These are phyloP conservation scores for Saturnispora halmiae DNA, from an alignment of 805 yeast genomes.

Conservation along the genomic window DNA sequence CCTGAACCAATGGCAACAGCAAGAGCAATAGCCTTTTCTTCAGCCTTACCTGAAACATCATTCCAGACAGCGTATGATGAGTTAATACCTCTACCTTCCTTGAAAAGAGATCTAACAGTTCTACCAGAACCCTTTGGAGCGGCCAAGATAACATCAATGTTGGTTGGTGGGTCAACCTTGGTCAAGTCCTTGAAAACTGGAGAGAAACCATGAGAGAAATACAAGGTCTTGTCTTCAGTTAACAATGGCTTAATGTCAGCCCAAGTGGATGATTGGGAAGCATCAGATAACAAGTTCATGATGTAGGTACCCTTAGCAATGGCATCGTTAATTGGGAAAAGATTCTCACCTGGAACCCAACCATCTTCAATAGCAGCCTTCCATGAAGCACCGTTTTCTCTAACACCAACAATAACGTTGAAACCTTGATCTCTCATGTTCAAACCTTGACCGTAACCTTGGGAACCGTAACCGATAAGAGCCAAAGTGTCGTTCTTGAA, in stretches of 20 bases:
- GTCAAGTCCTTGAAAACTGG: constrained; percentile 98
- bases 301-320: constrained; percentile 83
- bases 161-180: constrained; percentile 88
- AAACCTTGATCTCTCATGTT: constrained; percentile 98
- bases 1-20: constrained; percentile 99
- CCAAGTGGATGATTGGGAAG: constrained; percentile 99
- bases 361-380: constrained; percentile 99
- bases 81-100: constrained; percentile 99
- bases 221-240: constrained; percentile 94
- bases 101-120: constrained; percentile 97
- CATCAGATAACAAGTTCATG: constrained; percentile 98
- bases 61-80: constrained; percentile 99
- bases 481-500: constrained; percentile 98
- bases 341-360: constrained; percentile 99
- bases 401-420: constrained; percentile 95
- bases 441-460: constrained; percentile 99
- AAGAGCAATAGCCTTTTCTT: constrained; percentile 96
- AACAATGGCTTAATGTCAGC: constrained; percentile 72
- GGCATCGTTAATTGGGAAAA: constrained; percentile 93
- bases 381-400: constrained; percentile 99
- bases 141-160: constrained; percentile 94
- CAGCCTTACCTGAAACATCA: constrained; percentile 98
- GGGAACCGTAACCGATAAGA: constrained; percentile 98
- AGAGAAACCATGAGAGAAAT: constrained; percentile 99
- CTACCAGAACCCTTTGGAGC: constrained; percentile 99